phyloP scores from a whole-genome alignment of 78 protist genomes.

The Dictyostelium capitatum region DNA sequence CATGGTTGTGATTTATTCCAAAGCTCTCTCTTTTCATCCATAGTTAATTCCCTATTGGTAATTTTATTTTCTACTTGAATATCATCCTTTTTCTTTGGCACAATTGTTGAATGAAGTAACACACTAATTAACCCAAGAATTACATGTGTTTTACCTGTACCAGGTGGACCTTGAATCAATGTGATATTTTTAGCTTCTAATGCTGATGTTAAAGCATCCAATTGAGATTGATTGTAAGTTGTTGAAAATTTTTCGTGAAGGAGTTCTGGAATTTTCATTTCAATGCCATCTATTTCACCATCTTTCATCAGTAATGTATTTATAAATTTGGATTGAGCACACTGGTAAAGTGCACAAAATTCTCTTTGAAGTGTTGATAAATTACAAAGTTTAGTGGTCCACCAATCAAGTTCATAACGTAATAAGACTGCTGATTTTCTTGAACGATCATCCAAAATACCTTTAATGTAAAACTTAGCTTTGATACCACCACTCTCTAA shows the following conservation, averaged over 20 bases:
- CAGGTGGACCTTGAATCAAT: constrained; percentile 84
- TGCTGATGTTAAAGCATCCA: constrained; percentile 58
- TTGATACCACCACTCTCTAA: constrained; percentile 69
- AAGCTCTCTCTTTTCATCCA: neutral
- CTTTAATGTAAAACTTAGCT: constrained; percentile 45
- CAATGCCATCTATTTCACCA: neutral
- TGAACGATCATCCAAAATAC: constrained; percentile 18
- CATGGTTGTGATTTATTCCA: constrained; percentile 77
- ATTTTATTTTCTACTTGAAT: neutral
- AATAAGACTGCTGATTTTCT: constrained; percentile 33
- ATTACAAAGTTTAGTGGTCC: constrained; percentile 77
- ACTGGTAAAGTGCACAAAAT: constrained; percentile 29
- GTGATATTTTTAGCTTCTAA: constrained; percentile 47
- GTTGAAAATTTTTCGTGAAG: constrained; percentile 29
- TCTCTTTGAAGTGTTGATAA: constrained; percentile 74
- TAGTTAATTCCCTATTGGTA: neutral
- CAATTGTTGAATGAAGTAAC: constrained; percentile 34
- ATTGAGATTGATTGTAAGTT: constrained; percentile 48
- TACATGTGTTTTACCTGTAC: constrained; percentile 78
- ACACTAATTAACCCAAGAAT: constrained; percentile 74
- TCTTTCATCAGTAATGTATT: constrained; percentile 49
- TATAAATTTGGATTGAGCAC: constrained; percentile 50
- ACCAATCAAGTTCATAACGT: constrained; percentile 69
- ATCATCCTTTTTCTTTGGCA: constrained; percentile 20
- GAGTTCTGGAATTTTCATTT: constrained; percentile 69